Percentiles rank a stretch among this genome's conserved stretches.
Evolutionary conservation across 208 protist species (phyloP).

Genomic region (Phytomonas francai): DNA sequence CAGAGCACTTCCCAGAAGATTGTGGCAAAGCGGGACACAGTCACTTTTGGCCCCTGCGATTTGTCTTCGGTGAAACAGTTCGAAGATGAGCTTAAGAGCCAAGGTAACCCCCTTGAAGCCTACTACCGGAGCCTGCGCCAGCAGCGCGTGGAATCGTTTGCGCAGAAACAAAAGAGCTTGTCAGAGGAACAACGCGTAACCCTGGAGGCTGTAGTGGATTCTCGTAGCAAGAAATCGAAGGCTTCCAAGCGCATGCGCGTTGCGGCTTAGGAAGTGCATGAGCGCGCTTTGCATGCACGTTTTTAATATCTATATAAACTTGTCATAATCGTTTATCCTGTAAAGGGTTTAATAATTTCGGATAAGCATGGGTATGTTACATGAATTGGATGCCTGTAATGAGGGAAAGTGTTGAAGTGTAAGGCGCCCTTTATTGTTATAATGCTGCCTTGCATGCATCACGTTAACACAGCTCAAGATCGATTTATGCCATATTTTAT

Average conservation of each 20-base stretch:
- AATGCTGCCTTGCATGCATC: too few species aligned
- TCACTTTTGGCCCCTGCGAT: constrained; percentile 75
- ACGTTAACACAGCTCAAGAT: too few species aligned
- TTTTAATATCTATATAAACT: too few species aligned
- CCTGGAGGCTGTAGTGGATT: constrained; percentile 48
- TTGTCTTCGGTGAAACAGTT: constrained; percentile 69
- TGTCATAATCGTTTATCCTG: too few species aligned
- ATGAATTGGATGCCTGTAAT: too few species aligned
- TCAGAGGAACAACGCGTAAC: constrained; percentile 52
- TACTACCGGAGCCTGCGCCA: constrained; percentile 68
- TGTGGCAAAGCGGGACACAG: constrained; percentile 58
- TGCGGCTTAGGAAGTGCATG: constrained; percentile 2
- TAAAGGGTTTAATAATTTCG: too few species aligned
- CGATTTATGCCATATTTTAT: not conserved
- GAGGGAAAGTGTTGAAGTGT: too few species aligned
- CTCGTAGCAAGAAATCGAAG: constrained; percentile 19
- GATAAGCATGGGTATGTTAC: too few species aligned
- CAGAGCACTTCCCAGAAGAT: constrained; percentile 58
- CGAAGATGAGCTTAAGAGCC: constrained; percentile 55
- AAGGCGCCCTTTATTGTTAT: too few species aligned
- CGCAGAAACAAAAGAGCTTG: constrained; percentile 47
- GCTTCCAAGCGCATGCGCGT: constrained; percentile 23
- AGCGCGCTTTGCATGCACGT: too few species aligned
- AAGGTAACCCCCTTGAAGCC: constrained; percentile 45
- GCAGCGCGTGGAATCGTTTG: constrained; percentile 69